Conservation (phyloP, 805 yeast species). For the Wickerhamomyces alni region DNA sequence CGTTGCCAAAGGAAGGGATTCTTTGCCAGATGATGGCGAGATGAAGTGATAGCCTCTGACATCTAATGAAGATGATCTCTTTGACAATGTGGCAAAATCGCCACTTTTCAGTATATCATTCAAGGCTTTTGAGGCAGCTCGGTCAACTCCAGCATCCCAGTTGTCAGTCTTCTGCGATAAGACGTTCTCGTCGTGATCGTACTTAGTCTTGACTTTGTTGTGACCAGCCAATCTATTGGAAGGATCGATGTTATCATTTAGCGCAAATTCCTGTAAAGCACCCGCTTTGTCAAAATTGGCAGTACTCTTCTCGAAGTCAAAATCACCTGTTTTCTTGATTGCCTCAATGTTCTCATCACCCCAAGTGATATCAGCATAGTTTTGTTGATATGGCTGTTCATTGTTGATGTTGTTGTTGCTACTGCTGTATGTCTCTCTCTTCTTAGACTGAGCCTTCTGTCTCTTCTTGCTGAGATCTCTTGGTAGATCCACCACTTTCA, state of each 20-base stretch:
- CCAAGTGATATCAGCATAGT: conserved; percentile 38
- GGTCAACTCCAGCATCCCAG: conserved; percentile 1
- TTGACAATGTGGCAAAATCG: conserved; percentile 14
- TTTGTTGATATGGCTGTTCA: too few species aligned
- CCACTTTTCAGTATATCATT: not conserved
- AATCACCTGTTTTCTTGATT: conserved; percentile 52
- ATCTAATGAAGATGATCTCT: conserved; percentile 11
- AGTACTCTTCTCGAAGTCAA: conserved; percentile 80
- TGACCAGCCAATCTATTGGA: conserved; percentile 66
- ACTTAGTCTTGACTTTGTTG: conserved; percentile 52
- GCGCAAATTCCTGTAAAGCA: conserved; percentile 72
- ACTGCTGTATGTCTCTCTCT: conserved; percentile 7
- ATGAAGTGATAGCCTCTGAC: conserved; percentile 10
- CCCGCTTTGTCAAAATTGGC: conserved; percentile 75
- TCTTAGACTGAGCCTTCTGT: conserved; percentile 7
- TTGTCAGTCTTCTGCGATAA: conserved; percentile 3
- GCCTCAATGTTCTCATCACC: conserved; percentile 34
- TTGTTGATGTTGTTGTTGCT: not conserved
- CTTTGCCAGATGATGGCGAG: conserved; percentile 12
- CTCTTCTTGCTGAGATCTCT: conserved; percentile 20
- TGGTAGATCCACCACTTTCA: conserved; percentile 54
- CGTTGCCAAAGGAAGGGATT: conserved; percentile 54
- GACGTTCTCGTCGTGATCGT: conserved; percentile 73
- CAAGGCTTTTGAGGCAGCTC: not conserved
- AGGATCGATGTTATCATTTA: conserved; percentile 54